phyloP scores from a whole-genome alignment of 257 asterid species.

The Paulownia fortunei region DNA sequence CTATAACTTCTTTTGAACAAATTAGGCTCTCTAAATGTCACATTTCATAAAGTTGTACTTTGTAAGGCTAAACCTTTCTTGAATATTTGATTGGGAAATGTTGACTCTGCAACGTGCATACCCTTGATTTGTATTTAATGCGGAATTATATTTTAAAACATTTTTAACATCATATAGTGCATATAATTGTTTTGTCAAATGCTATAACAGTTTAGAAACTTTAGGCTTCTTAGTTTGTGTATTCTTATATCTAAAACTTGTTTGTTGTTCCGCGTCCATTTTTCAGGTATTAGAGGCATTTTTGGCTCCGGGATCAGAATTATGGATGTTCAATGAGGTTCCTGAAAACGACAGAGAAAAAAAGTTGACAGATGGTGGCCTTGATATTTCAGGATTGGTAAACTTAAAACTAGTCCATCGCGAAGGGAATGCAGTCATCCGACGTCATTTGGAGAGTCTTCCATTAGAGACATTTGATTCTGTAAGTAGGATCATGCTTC shows the following conservation, averaged over 20 bases:
- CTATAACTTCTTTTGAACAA: conserved; percentile 3
- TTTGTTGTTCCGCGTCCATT: conserved; percentile 26
- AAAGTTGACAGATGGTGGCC: conserved; percentile 92
- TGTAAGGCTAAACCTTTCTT: neutral
- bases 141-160: neutral
- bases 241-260: conserved; percentile 7
- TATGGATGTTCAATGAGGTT: conserved; percentile 98
- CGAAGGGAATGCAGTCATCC: conserved; percentile 92
- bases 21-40: neutral
- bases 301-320: conserved; percentile 84
- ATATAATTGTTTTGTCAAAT: neutral
- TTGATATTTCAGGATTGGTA: conserved; percentile 75
- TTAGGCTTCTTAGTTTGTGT: neutral
- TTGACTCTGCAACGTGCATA: conserved; percentile 1
- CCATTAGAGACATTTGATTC: conserved; percentile 98
- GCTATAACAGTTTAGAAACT: neutral
- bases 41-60: conserved; percentile 2
- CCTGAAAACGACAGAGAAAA: conserved; percentile 75
- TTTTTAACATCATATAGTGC: neutral
- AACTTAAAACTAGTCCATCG: conserved; percentile 88
- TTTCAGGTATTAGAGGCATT: conserved; percentile 87
- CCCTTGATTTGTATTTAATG: neutral
- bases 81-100: conserved; percentile 6
- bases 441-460: conserved; percentile 91
- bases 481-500: conserved; percentile 59